Evolutionary conservation across 1,284 basidiomycete genomes (phyloP).

Genomic region (Sanghuangporus weigelae): DNA sequence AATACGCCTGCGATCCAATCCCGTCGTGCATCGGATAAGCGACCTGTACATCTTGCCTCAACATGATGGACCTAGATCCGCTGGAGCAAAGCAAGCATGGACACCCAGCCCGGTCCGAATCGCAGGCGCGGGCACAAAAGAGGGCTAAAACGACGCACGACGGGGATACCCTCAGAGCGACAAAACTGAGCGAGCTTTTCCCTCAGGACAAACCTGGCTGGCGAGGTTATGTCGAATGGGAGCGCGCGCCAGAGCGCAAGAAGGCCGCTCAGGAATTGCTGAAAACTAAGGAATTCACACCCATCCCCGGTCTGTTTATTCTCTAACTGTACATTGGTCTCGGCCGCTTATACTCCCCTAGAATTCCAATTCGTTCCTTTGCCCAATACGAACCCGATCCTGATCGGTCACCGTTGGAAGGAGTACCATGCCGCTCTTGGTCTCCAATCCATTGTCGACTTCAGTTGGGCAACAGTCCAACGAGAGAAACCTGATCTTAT

Average conservation of each 20-base stretch:
- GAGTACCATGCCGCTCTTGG: constrained; percentile 49
- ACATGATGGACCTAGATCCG: background rate
- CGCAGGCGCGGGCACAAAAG: background rate
- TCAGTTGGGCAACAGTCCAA: constrained; percentile 49
- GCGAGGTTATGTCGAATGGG: constrained; percentile 39
- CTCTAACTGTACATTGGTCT: background rate
- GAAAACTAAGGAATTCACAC: constrained; percentile 36
- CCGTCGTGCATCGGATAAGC: background rate
- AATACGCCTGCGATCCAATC: background rate
- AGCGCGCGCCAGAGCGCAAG: constrained; percentile 41
- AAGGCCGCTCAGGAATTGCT: constrained; percentile 35
- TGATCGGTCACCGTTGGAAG: constrained; percentile 49
- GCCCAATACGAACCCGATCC: constrained; percentile 46
- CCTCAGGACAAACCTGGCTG: constrained; percentile 15
- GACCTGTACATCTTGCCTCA: background rate
- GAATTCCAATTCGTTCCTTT: constrained; percentile 48
- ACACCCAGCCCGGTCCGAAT: too few species aligned
- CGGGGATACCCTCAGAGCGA: constrained; percentile 5
- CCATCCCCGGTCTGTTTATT: constrained; percentile 34
- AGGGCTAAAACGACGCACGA: background rate
- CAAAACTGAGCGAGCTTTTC: constrained; percentile 13
- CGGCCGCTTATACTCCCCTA: constrained; percentile 18
- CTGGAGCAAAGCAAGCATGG: background rate
- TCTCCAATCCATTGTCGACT: constrained; percentile 40
- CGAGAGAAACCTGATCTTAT: constrained; percentile 50